Percentiles rank a stretch among this genome's conserved stretches.
These are phyloP conservation scores for Marasmius tenuissimus DNA, from an alignment of 1,284 basidiomycete genomes.

Conservation along the genomic window DNA sequence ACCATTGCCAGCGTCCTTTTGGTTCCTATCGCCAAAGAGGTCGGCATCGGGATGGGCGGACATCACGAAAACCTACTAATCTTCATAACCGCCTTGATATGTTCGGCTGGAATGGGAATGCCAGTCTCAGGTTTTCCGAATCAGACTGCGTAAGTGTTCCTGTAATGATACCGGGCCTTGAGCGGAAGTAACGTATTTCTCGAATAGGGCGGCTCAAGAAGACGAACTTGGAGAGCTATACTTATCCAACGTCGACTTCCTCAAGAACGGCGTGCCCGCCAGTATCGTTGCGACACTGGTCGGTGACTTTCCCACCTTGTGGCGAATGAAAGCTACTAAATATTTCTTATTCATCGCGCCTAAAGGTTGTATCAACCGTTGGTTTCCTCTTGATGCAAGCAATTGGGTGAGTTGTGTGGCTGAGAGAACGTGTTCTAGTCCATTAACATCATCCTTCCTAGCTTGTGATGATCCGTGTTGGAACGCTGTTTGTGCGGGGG, in stretches of 20 bases:
- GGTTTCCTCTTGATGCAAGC: constrained; percentile 77
- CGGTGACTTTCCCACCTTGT: constrained; percentile 24
- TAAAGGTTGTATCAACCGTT: constrained; percentile 77
- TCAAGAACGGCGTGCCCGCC: constrained; percentile 92
- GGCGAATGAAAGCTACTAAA: background rate
- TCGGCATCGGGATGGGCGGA: constrained; percentile 76
- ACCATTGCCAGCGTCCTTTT: constrained; percentile 96
- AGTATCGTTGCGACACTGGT: constrained; percentile 85
- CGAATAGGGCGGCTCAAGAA: constrained; percentile 83
- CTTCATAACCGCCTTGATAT: constrained; percentile 90
- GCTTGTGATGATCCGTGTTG: background rate
- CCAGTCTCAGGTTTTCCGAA: constrained; percentile 98
- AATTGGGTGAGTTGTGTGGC: constrained; percentile 50
- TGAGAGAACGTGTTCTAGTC: no score
- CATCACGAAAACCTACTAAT: constrained; percentile 79
- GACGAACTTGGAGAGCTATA: constrained; percentile 93
- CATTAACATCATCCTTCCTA: background rate
- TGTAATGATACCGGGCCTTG: constrained; percentile 7
- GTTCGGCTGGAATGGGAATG: constrained; percentile 97
- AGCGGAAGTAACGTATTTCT: constrained; percentile 10
- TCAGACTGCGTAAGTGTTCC: constrained; percentile 82
- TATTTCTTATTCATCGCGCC: background rate
- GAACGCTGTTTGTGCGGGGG: no score
- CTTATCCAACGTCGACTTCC: constrained; percentile 84
- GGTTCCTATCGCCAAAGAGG: constrained; percentile 93